Evolutionary conservation across 208 protist genomes (phyloP).

Genomic region (Giardia duodenalis): DNA sequence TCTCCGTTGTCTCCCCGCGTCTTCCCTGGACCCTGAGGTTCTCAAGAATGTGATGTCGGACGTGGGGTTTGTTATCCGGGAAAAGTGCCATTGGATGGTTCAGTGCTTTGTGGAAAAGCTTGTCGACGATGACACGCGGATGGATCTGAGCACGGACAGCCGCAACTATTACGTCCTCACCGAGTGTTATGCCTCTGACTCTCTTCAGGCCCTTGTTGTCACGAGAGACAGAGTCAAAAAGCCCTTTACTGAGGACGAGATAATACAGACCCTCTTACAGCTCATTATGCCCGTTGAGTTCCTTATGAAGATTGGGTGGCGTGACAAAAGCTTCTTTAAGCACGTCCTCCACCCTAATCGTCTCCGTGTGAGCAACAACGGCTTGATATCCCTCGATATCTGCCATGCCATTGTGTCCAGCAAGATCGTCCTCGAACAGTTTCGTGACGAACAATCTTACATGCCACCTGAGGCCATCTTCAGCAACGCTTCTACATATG

Average conservation of each 20-base stretch:
- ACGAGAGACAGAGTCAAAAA: neutral
- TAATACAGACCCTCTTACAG: neutral
- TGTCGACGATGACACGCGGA: neutral
- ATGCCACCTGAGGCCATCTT: neutral
- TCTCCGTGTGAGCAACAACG: neutral
- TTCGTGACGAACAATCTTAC: neutral
- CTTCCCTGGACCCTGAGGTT: neutral
- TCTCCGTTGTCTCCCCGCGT: neutral
- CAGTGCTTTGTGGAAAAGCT: neutral
- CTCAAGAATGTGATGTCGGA: neutral
- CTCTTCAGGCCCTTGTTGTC: neutral
- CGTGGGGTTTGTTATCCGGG: neutral
- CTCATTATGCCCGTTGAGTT: neutral
- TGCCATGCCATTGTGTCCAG: neutral
- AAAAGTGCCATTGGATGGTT: neutral
- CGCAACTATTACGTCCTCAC: neutral
- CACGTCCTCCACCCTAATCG: neutral
- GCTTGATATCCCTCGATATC: neutral
- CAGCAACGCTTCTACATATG: neutral
- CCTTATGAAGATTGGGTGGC: neutral
- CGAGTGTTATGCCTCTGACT: neutral
- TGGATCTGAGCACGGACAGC: neutral
- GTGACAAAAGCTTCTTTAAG: neutral
- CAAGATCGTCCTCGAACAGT: neutral
- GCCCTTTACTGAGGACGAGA: neutral